Conservation (phyloP, 352 stramenopile species). For the Phytophthora brassicae region DNA sequence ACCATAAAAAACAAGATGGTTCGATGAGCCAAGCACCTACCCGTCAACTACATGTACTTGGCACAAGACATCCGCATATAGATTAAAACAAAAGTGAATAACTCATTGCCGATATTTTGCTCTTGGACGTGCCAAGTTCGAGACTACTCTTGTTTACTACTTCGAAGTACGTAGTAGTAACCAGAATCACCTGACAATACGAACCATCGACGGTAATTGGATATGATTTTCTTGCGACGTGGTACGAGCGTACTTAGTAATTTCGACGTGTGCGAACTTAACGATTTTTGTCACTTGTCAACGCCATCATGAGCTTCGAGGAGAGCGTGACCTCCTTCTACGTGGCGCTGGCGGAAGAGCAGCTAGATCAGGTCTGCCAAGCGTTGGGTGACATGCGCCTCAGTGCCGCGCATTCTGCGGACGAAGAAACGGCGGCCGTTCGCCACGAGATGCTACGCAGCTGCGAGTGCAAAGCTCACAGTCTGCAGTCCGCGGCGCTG, state of each 20-base stretch:
- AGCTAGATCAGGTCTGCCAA: slow-evolving; percentile 66
- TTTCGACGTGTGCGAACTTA: neutral
- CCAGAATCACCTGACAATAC: no score
- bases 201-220: no score
- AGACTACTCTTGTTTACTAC: no score
- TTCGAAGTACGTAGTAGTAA: no score
- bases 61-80: no score
- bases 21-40: neutral
- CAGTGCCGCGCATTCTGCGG: slow-evolving; percentile 18
- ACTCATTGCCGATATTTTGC: no score
- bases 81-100: no score
- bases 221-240: no score
- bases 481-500: slow-evolving; percentile 43
- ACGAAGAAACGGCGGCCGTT: slow-evolving; percentile 30
- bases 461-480: slow-evolving; percentile 69
- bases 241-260: no score
- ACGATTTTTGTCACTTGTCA: no score
- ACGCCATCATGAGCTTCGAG: slow-evolving; percentile 81
- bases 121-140: no score
- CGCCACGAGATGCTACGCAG: slow-evolving; percentile 77
- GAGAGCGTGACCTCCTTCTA: slow-evolving; percentile 83
- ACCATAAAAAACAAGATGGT: neutral
- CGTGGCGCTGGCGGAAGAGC: slow-evolving; percentile 75
- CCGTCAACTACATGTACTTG: neutral
- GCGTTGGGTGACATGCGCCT: slow-evolving; percentile 62